A percentile compares a stretch with the other conserved stretches of the same genome.
Conservation (phyloP, 345 rosid species). For the Salix koriyanagi region DNA sequence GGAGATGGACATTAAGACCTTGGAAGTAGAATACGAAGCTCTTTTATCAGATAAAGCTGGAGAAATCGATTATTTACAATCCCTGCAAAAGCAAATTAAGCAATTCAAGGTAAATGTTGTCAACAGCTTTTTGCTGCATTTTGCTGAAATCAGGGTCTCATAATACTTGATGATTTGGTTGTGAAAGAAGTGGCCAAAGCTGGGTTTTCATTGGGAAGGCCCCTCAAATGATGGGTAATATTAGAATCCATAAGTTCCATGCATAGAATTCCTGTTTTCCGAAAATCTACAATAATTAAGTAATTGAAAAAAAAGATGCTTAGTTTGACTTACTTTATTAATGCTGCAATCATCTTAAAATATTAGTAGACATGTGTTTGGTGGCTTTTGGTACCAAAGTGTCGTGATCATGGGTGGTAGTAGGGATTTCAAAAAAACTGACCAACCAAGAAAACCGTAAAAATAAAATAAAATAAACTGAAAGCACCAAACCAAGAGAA, state of each 20-base stretch:
- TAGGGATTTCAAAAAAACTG: not conserved
- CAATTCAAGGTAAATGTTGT: constrained; percentile 45
- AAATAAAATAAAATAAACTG: not conserved
- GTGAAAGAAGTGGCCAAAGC: not conserved
- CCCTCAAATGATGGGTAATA: not conserved
- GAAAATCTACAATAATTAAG: not conserved
- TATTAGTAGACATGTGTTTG: not conserved
- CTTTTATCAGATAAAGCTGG: constrained; percentile 53
- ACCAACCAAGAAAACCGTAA: not conserved
- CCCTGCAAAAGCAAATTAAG: constrained; percentile 48
- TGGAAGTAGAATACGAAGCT: constrained; percentile 51
- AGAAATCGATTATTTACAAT: constrained; percentile 48
- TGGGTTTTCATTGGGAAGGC: not conserved
- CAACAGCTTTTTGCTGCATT: not conserved
- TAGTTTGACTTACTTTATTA: not conserved
- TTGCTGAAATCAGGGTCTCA: not conserved
- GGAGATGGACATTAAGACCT: constrained; percentile 42
- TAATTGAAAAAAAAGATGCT: not conserved
- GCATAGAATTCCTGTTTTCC: not conserved
- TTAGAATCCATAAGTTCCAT: not conserved
- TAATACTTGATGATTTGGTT: not conserved
- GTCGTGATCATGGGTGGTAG: too few species aligned
- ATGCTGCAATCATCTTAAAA: not conserved
- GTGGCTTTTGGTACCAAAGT: not conserved
- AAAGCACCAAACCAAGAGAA: not conserved